Base-by-base conservation (phyloP, 2,329 filamentous ascomycete species). In the Microcera coccophila region DNA sequence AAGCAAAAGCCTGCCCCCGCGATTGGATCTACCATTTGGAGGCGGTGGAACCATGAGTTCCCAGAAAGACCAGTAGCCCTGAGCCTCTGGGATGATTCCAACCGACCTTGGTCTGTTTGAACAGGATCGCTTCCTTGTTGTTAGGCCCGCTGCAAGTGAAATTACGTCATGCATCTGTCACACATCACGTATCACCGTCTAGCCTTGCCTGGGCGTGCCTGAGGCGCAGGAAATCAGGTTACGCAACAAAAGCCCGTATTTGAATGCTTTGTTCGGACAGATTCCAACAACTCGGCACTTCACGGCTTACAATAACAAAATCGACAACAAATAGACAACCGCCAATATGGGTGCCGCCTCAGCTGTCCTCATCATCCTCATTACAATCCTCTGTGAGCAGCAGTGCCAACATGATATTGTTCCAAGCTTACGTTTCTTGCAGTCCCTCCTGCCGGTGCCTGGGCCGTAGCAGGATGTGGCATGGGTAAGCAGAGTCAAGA, bases 381-480 rank as follows among this genome's bases (percentile, higher is more conserved):
- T 78, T 59, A 79, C 75, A 52, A 64, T 79, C 42, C 52, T 79
- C 50, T 70, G 76, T 79, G 61, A 47, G 73, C 62, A 20, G 43
- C 22, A 39, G 15, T 24, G 17, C 14, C 24, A 38, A 38, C 39
- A 44, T 4, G 26, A 35, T 31, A 15, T 29, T 16, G 29, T n/a
- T 17, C 15, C 33, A 9, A n/a, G 39, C 57, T 62, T 45, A 62
- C 50, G 19, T 24, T 16, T 20, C 28, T n/a, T 40, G 15, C 50
- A 87, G 83, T 84, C 45, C 83, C 83, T 39, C 83, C 83, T 12
- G 62, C 82, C 41, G 82, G 81, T 38, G 81, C 84, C 34, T 82
- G 73, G 59, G 65, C 76, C 37, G 75, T 86, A 39, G 75, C 81
- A 43, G 83, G 83, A 58, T 86, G 81, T 58, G 81, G 82, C 45